These are phyloP conservation scores for Russula earlei DNA, from an alignment of 768 basidiomycete genomes.

Conservation along the genomic window DNA sequence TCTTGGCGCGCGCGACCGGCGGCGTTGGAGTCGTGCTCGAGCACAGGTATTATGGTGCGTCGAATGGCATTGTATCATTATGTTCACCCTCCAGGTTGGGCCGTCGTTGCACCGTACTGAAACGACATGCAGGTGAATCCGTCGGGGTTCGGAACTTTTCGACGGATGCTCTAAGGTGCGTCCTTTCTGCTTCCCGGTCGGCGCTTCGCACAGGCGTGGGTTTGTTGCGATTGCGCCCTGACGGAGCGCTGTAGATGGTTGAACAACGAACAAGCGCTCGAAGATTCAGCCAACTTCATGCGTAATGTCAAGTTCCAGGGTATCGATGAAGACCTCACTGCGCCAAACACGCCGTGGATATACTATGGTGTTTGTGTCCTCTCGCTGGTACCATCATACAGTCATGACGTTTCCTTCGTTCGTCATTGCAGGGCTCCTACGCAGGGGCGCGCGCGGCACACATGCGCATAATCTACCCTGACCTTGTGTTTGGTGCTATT, in stretches of 20 bases:
- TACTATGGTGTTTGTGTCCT: conserved; percentile 71
- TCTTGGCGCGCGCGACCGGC: conserved; percentile 73
- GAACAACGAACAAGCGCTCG: conserved; percentile 79
- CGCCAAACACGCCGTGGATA: conserved; percentile 75
- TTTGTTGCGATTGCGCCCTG: not conserved
- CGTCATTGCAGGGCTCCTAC: conserved; percentile 60
- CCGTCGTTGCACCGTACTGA: conserved; percentile 8
- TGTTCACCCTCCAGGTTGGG: not conserved
- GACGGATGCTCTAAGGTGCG: conserved; percentile 70
- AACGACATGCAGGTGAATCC: conserved; percentile 46
- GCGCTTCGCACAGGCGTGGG: not conserved
- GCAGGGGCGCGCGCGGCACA: conserved; percentile 92
- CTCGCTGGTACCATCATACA: not conserved
- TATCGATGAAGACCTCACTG: conserved; percentile 60
- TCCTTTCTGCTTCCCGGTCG: too few relatives aligned
- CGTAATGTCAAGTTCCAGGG: conserved; percentile 64
- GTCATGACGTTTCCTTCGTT: not conserved
- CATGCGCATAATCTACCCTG: conserved; percentile 81
- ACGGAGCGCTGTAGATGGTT: conserved; percentile 50
- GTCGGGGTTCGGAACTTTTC: conserved; percentile 68
- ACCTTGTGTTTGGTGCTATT: conserved; percentile 82
- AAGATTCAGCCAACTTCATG: conserved; percentile 92
- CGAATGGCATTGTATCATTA: too few relatives aligned
- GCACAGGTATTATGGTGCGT: conserved; percentile 78
- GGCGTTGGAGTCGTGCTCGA: conserved; percentile 89